Base-by-base conservation (phyloP, 176 grass and related monocot species). In the Juncus effusus region DNA sequence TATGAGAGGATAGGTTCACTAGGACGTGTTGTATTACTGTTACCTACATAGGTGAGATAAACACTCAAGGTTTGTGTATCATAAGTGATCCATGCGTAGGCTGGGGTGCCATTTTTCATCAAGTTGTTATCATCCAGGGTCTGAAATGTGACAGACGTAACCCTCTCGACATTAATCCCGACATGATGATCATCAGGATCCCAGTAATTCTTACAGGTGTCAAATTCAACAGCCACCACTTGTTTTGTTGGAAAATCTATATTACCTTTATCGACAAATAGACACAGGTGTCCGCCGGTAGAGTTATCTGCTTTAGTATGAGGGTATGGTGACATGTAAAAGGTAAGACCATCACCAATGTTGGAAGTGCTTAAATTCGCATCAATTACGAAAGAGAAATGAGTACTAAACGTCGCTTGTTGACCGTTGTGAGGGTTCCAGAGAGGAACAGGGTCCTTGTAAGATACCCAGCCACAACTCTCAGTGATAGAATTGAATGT, bases 31-130 rank as follows among this genome's bases (percentile, higher is more conserved):
- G 42, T 53, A 40, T 69, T n/a, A 7, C 38, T 40, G 12, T 7
- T 62, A 3, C 41, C 56, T 3, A 41, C 19, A 61, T 81, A 81
- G 3, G 41, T 75, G 5, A 69, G 47, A 59, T 28, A 68, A 4
- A 75, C 78, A 6, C 50, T 69, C 37, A 81, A 56, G 42, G 64
- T 75, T 6, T 45, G 10, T 3, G 52, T 36, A 11, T 54, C 53
- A 42, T 75, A 81, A 15, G 7, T 75, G 6, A 75, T 49, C 71
- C 71, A 75, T 5, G 63, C 78, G 12, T 75, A 35, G 2, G 71
- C 71, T 13, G n/a, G 13, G 19, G 41, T 74, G 42, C 72, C 72
- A 49, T 69, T 52, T 28, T 28, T 28, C 42, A 39, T 75, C 28
- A 81, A 38, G 19, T 28, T 28, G 56, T 58, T 79, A 65, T 16